Conservation (phyloP, 2,329 filamentous ascomycete genomes). For the Cladosporium sp. region DNA sequence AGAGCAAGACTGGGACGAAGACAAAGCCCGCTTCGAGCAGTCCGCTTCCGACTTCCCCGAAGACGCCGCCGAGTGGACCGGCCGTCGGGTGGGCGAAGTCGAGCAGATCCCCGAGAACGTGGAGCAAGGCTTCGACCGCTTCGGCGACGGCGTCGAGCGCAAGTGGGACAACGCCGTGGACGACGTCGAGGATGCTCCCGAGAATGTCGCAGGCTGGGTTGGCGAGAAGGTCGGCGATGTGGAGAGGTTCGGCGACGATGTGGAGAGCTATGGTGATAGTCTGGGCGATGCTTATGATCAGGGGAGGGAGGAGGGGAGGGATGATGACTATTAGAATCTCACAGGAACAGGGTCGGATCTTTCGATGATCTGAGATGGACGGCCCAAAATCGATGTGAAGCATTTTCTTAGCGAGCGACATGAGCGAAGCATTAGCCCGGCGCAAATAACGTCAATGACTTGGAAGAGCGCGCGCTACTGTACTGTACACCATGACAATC, state of each 20-base stretch:
- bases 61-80: constrained; percentile 39
- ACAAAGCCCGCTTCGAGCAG: constrained; percentile 27
- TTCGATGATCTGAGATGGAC: background rate
- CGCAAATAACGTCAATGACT: background rate
- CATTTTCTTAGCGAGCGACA: background rate
- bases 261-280: constrained; percentile 41
- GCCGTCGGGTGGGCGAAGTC: constrained; percentile 36
- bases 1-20: constrained; percentile 23
- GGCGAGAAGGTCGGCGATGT: constrained; percentile 47
- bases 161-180: constrained; percentile 36
- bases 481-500: too few species aligned
- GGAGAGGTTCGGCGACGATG: constrained; percentile 45
- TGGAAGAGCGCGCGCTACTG: too few species aligned
- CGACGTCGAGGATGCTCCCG: constrained; percentile 39
- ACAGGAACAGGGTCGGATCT: too few species aligned
- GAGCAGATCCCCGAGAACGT: constrained; percentile 41
- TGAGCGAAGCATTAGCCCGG: background rate
- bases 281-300: constrained; percentile 47
- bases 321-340: constrained; percentile 14
- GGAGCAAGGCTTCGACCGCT: constrained; percentile 36
- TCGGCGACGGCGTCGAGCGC: constrained; percentile 36
- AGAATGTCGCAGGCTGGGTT: constrained; percentile 39
- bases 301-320: constrained; percentile 38
- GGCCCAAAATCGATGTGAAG: background rate
- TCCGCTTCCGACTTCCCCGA: constrained; percentile 45